Percentiles rank a stretch among this genome's conserved stretches.
These are phyloP conservation scores for Botrytis galanthina DNA, from an alignment of 2,329 filamentous ascomycete genomes.

Conservation along the genomic window DNA sequence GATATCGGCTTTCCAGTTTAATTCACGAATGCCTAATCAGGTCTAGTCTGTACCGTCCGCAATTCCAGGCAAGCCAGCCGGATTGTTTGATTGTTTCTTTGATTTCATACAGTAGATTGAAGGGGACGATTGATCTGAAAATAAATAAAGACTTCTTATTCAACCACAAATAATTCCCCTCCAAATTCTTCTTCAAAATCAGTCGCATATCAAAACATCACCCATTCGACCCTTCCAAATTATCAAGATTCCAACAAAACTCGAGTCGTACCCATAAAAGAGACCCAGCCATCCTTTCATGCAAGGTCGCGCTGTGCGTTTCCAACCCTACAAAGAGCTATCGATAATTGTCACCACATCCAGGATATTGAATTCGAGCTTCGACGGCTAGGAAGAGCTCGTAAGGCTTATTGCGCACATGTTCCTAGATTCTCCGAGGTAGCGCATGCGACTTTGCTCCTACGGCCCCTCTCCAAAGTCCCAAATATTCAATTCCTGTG, in stretches of 20 bases:
- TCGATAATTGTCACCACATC: constrained; percentile 20
- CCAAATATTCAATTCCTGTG: constrained; percentile 18
- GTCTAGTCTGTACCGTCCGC: not conserved
- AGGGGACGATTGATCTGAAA: not conserved
- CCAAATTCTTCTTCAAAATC: not conserved
- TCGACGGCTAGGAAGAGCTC: constrained; percentile 7
- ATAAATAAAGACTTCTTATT: not conserved
- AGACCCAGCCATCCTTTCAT: constrained; percentile 31
- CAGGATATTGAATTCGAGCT: constrained; percentile 4
- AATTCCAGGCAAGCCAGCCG: constrained; percentile 13
- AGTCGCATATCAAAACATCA: constrained; percentile 9
- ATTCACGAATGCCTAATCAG: not conserved
- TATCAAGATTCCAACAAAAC: constrained; percentile 10
- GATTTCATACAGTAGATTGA: constrained; percentile 13
- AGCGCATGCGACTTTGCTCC: constrained; percentile 36
- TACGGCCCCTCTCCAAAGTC: constrained; percentile 24
- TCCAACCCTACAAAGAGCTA: constrained; percentile 26
- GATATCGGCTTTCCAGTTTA: not conserved
- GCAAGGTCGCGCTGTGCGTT: constrained; percentile 36
- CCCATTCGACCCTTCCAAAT: not conserved
- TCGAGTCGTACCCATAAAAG: constrained; percentile 21
- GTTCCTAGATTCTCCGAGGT: constrained; percentile 29
- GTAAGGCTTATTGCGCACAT: constrained; percentile 33
- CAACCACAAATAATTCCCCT: constrained; percentile 1
- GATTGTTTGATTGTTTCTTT: constrained; percentile 19